Conservation (phyloP, 345 rosid genomes). For the Populus nigra region DNA sequence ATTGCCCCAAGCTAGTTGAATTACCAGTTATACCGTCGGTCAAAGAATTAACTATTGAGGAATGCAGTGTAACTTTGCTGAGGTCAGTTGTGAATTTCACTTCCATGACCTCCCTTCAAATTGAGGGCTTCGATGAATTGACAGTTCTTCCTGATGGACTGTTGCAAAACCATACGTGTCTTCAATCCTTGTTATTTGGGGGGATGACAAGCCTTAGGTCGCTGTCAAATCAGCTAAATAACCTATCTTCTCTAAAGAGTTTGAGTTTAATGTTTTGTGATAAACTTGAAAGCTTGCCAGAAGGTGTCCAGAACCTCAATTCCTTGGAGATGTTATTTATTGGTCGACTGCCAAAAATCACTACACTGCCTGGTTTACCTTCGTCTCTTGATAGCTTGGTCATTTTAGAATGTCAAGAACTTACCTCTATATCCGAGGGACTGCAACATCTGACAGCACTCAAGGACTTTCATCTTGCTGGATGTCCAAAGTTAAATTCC, state of each 20-base stretch:
- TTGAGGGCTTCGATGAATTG: not conserved
- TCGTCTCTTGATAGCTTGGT: not conserved
- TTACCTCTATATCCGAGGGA: not conserved
- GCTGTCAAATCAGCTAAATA: slow-evolving; percentile 5
- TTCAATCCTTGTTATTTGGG: not conserved
- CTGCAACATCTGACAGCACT: not conserved
- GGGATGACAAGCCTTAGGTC: not conserved
- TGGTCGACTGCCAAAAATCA: too few relatives aligned
- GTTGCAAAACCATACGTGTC: not conserved
- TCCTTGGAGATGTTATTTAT: not conserved
- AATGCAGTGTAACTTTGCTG: not conserved
- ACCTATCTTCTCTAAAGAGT: not conserved
- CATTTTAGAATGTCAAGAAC: fast-evolving
- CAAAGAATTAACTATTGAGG: not conserved
- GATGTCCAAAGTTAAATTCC: not conserved
- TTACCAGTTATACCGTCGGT: not conserved
- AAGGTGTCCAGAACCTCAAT: not conserved
- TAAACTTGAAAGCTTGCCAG: slow-evolving; percentile 12
- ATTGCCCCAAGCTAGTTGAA: not conserved
- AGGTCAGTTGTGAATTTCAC: not conserved
- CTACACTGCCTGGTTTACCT: not conserved
- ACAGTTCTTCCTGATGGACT: not conserved
- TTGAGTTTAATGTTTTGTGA: not conserved
- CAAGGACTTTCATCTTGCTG: fast-evolving
- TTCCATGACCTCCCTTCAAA: not conserved